phyloP scores from a whole-genome alignment of 225 moss, liverwort and hornwort species.

The Marchantia paleacea region DNA sequence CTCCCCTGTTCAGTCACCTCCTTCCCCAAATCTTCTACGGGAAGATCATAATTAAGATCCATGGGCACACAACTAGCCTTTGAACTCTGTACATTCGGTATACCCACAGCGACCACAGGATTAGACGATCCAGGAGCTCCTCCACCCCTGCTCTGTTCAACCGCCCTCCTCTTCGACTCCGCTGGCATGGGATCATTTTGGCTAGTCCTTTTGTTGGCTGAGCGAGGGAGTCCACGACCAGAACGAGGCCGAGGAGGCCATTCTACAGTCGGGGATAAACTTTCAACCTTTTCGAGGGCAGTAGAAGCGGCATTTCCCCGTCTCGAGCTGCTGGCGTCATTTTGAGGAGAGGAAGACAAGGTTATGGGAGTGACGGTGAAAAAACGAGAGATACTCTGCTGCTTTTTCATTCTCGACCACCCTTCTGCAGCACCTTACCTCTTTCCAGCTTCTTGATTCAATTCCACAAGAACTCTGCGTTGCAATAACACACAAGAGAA shows the following conservation, averaged over 20 bases:
- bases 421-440: neutral
- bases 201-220: conserved; percentile 1
- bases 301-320: conserved; percentile 1
- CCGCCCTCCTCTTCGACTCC: conserved; percentile 36
- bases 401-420: conserved; percentile 60
- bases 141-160: neutral
- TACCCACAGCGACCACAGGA: neutral
- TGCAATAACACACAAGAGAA: too few relatives aligned
- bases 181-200: conserved; percentile 9
- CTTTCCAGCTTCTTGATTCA: neutral
- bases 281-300: conserved; percentile 11
- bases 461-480: neutral
- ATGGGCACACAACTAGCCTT: neutral
- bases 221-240: neutral
- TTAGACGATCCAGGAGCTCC: neutral
- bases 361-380: conserved; percentile 46
- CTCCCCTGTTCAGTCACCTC: too few relatives aligned
- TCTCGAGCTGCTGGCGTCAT: conserved; percentile 22
- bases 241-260: conserved; percentile 28
- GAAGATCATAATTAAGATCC: too few relatives aligned
- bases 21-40: too few relatives aligned
- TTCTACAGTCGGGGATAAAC: conserved; percentile 23
- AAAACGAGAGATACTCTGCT: conserved; percentile 84
- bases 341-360: conserved; percentile 11
- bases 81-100: neutral